These are phyloP conservation scores for Ophiorrhiza pumila DNA, from an alignment of 257 asterid genomes.

Conservation along the genomic window DNA sequence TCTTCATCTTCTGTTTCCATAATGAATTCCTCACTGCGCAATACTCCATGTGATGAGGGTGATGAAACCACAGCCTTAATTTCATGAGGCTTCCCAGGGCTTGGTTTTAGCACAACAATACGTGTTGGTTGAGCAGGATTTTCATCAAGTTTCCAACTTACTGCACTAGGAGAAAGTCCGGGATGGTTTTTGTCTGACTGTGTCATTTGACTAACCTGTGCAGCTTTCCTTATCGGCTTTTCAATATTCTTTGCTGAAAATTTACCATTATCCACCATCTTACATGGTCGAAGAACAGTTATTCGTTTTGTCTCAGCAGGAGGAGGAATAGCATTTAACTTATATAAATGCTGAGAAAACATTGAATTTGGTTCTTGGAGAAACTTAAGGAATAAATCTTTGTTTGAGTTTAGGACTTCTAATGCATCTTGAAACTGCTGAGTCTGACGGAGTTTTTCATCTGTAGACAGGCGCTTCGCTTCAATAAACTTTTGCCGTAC, in stretches of 20 bases:
- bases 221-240: conserved; percentile 35
- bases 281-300: conserved; percentile 90
- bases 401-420: conserved; percentile 82
- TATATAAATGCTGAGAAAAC: conserved; percentile 54
- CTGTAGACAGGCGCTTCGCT: conserved; percentile 81
- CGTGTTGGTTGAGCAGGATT: conserved; percentile 73
- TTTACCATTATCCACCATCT: conserved; percentile 45
- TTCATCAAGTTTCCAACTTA: conserved; percentile 46
- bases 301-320: conserved; percentile 78
- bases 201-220: conserved; percentile 28
- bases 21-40: conserved; percentile 40
- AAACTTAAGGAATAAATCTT: conserved; percentile 79
- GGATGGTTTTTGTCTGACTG: conserved; percentile 34
- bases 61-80: conserved; percentile 48
- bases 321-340: conserved; percentile 54
- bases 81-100: conserved; percentile 51
- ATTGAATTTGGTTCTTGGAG: conserved; percentile 85
- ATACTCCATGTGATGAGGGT: conserved; percentile 42
- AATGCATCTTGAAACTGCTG: conserved; percentile 85
- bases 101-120: conserved; percentile 91
- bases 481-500: conserved; percentile 90
- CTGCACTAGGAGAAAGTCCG: conserved; percentile 40
- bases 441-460: conserved; percentile 74
- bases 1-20: conserved; percentile 57
- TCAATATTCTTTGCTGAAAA: conserved; percentile 44